Base-by-base conservation (phyloP, 768 basidiomycete genomes). In the Xanthoconium purpureum region DNA sequence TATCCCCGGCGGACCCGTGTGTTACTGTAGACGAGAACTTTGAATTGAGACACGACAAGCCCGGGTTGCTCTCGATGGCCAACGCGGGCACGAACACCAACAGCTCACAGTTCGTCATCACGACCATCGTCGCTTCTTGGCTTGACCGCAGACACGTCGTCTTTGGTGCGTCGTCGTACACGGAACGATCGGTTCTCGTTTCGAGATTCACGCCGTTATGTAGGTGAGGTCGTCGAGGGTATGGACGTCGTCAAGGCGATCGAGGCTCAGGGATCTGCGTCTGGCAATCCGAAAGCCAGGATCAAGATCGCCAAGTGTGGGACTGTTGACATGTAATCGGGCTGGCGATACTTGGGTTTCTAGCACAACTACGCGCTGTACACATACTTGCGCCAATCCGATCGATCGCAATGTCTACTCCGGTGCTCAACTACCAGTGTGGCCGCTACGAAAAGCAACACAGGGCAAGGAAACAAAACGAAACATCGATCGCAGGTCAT, bases 91-190 rank as follows among this genome's bases (percentile, higher is more conserved):
- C 73, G 68, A 85, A 92, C 77, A 94, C 93, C 61, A 95, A 95
- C 67, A 92, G 89, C 14, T 89, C 83, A 17, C 88, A 93, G 72
- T 94, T 95, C 82, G 94, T 96, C 80, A 85, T 95, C 77, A 92
- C 89, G 60, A 94, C 91, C 39, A 85, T 84, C 54, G 73, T 75
- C 35, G 89, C 89, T 0, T 1, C 13, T 36, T 63, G 61, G 61
- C 61, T 62, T 13, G 52, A 62, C n/a, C 20, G 20, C 38, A 42
- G 33, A 11, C 61, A 62, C 40, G 61, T 63, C 56, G 61, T 62
- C 18, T 62, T 62, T 10, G 56, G 61, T 62, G 39, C 2, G 61
- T 58, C 40, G 10, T 38, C 24, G 2, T 39, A 13, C 14, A n/a
- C 32, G 5, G 15, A 35, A 33, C 5, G 6, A 38, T 37, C 15